Evolutionary conservation across 2,329 filamentous ascomycete species (phyloP), one percentile per base, ranked within the genome.

Genomic region (Nemania abortiva): DNA sequence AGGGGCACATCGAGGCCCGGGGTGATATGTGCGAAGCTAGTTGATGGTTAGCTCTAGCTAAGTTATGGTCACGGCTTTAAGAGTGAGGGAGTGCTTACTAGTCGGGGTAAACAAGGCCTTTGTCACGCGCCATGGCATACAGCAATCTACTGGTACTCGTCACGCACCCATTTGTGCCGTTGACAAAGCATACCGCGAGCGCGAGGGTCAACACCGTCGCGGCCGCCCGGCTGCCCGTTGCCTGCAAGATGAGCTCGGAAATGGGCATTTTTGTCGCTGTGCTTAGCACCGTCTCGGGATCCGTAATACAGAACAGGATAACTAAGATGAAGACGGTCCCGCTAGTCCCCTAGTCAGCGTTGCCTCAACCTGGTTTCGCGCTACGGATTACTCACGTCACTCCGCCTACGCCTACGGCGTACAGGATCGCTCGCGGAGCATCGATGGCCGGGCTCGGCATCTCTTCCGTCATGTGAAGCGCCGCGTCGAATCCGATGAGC

Each of bases 61-160:
- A 42, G 7, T 11, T n/a, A 20, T 11, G n/a, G 18, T 42, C 6
- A 45, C 22, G 9, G 6, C 18, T 18, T 20, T 22, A 37, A 37
- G n/a, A 37, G 31, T 4, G 49, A 53, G 15, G 13, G 34, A 10
- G 5, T 10, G 66, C 69, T 71, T 54, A 77, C 76, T 76, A 80
- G n/a, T 73, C 50, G 37, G 76, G 77, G 63, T 77, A 81, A 1
- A 79, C 72, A 6, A 81, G 77, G 7, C 81, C 83, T 49, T 77
- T 79, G 63, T 85, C 84, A 60, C 84, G 79, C 6, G 84, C 84
- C 78, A 86, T 85, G 5, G 83, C 76, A 68, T 78, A 85, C 13
- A 83, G 70, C 15, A 85, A 77, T 39, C 84, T 76, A 42, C 79
- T 84, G 0, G 79, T 82, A 61, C 79, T 82, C 9, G 82, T 84